phyloP scores from a whole-genome alignment of 495 filamentous ascomycete species.

The Neurospora sp. region DNA sequence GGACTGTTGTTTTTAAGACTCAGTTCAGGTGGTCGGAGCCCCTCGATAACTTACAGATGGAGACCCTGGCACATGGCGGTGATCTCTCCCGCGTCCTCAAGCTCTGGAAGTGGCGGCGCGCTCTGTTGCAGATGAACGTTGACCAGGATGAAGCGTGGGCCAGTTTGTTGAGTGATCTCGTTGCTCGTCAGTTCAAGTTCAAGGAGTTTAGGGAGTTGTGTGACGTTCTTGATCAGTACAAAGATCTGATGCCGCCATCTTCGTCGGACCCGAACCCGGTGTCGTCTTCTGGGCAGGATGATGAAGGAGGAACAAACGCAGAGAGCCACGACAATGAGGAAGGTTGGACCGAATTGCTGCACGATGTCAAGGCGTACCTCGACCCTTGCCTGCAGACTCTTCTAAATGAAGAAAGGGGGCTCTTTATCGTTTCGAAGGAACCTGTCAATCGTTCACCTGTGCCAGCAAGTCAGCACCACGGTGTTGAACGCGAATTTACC shows the following conservation, averaged over 20 bases:
- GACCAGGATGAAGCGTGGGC: background rate
- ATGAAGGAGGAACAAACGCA: background rate
- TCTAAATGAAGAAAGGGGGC: background rate
- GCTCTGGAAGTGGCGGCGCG: background rate
- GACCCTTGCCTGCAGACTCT: background rate
- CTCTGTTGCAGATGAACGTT: background rate
- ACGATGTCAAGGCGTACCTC: background rate
- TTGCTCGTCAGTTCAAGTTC: background rate
- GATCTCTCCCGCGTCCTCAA: background rate
- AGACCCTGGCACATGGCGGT: background rate
- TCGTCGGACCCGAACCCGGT: background rate
- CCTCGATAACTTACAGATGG: background rate
- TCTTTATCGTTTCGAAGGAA: background rate
- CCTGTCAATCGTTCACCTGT: background rate
- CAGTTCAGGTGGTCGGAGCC: background rate
- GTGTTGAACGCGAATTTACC: background rate
- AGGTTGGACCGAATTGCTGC: background rate
- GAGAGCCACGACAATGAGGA: background rate
- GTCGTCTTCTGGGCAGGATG: background rate
- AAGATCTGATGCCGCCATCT: background rate
- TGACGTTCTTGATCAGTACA: background rate
- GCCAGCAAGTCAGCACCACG: no score
- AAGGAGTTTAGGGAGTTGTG: background rate
- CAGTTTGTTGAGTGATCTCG: background rate
- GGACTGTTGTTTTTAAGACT: background rate